Evolutionary conservation across 2,329 filamentous ascomycete genomes (phyloP).

Genomic region (Pseudogymnoascus sp.): DNA sequence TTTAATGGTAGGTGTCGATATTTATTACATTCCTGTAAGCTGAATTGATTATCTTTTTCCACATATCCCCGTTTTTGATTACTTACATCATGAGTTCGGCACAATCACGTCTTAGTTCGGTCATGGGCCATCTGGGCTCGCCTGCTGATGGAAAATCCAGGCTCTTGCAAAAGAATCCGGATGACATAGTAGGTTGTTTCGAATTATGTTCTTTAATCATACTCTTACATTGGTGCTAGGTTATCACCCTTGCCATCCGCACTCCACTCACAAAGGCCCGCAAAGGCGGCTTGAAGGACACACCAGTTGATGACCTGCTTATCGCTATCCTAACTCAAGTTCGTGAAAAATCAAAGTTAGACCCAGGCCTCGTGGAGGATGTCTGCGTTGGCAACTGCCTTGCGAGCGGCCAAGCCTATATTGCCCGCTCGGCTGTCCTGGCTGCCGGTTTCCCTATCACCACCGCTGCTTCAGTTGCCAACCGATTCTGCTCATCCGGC

Average conservation of each 20-base stretch:
- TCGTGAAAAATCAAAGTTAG: constrained; percentile 50
- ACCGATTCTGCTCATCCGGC: constrained; percentile 89
- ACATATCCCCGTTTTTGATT: neutral
- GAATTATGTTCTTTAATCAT: constrained; percentile 43
- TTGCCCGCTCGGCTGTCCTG: constrained; percentile 77
- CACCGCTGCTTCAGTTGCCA: constrained; percentile 73
- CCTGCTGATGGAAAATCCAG: constrained; percentile 41
- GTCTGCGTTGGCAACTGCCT: constrained; percentile 85
- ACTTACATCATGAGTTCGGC: constrained; percentile 17
- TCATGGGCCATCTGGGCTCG: constrained; percentile 35
- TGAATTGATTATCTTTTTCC: neutral
- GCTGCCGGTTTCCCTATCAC: constrained; percentile 82
- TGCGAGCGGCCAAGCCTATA: constrained; percentile 88
- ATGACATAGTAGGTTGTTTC: constrained; percentile 60
- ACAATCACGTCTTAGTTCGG: constrained; percentile 25
- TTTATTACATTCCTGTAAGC: neutral
- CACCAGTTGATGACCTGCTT: constrained; percentile 73
- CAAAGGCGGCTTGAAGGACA: constrained; percentile 92
- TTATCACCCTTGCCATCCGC: constrained; percentile 83
- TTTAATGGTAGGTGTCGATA: neutral
- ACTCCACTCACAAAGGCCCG: constrained; percentile 86
- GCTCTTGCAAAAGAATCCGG: constrained; percentile 70
- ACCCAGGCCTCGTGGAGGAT: constrained; percentile 80
- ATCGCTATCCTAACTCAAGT: constrained; percentile 65
- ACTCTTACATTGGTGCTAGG: constrained; percentile 28